A percentile compares a stretch with the other conserved stretches of the same genome.
Evolutionary conservation across 2,329 filamentous ascomycete species (phyloP).

Genomic region (Ceratocystis papillata): DNA sequence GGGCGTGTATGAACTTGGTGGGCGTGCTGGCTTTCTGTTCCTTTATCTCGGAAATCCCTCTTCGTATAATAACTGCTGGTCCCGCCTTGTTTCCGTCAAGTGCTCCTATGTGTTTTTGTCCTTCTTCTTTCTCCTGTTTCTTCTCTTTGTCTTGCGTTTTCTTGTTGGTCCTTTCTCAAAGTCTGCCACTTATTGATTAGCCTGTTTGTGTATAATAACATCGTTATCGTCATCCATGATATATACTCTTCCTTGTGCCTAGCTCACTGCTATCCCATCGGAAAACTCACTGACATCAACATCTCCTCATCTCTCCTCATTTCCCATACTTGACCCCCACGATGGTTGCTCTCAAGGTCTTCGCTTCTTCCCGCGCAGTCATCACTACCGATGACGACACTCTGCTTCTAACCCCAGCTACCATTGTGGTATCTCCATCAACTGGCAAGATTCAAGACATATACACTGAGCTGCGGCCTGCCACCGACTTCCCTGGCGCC

Average conservation of each 20-base stretch:
- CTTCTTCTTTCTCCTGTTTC: background rate
- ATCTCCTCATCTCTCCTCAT: conserved; percentile 9
- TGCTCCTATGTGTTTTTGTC: background rate
- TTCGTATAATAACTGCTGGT: background rate
- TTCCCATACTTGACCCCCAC: background rate
- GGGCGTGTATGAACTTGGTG: background rate
- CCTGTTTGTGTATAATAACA: background rate
- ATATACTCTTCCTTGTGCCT: background rate
- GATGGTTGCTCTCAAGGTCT: conserved; percentile 37
- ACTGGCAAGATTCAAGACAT: conserved; percentile 80
- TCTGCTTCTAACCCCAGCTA: conserved; percentile 63
- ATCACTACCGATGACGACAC: conserved; percentile 57
- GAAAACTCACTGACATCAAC: no score
- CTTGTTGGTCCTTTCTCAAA: background rate
- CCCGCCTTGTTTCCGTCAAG: no score
- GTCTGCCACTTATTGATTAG: background rate
- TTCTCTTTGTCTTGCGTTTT: background rate
- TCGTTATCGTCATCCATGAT: background rate
- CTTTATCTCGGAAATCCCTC: background rate
- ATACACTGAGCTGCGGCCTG: conserved; percentile 60
- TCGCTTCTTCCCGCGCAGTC: conserved; percentile 75
- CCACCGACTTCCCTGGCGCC: conserved; percentile 60
- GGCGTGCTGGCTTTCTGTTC: background rate
- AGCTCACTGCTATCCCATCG: background rate
- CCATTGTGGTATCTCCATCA: conserved; percentile 62